These are phyloP conservation scores for Lecanicillium sp. DNA, from an alignment of 2,329 filamentous ascomycete genomes.

Conservation along the genomic window DNA sequence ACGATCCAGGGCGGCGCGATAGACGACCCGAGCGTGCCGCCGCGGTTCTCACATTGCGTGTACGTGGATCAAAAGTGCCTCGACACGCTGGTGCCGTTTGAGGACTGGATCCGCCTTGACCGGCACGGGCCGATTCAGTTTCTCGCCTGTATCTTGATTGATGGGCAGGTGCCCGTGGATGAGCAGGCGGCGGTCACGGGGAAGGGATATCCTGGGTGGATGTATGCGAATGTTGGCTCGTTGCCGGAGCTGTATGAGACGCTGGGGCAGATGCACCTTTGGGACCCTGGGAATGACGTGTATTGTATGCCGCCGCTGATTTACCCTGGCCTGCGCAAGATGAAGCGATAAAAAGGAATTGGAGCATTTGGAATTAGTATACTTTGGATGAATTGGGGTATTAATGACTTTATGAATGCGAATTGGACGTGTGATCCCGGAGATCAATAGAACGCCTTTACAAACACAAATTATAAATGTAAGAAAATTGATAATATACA, in stretches of 20 bases:
- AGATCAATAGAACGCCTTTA: too few relatives aligned
- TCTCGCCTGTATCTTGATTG: conserved; percentile 7
- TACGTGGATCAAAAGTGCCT: conserved; percentile 5
- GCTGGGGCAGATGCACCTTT: conserved; percentile 6
- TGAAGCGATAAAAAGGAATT: too few relatives aligned
- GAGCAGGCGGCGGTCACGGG: conserved; percentile 3
- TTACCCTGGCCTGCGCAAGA: conserved; percentile 2
- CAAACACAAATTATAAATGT: too few relatives aligned
- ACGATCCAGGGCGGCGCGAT: not conserved
- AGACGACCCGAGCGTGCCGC: conserved; percentile 5
- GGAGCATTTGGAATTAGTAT: too few relatives aligned
- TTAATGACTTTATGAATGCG: too few relatives aligned
- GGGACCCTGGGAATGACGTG: too few relatives aligned
- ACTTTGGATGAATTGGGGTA: too few relatives aligned
- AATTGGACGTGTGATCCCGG: too few relatives aligned
- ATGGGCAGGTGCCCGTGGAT: conserved; percentile 1
- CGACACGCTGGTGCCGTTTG: conserved; percentile 6
- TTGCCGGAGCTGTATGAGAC: conserved; percentile 9
- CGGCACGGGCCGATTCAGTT: conserved; percentile 9
- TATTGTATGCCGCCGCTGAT: conserved; percentile 4
- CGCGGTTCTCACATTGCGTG: conserved; percentile 9
- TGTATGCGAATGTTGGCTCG: conserved; percentile 7
- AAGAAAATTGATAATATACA: too few relatives aligned
- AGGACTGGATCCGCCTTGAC: conserved; percentile 8
- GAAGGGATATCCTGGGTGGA: conserved; percentile 8